Evolutionary conservation across 331 rosid genomes (phyloP), one percentile per base, ranked within the genome.

Genomic region (Malus hybrid): DNA sequence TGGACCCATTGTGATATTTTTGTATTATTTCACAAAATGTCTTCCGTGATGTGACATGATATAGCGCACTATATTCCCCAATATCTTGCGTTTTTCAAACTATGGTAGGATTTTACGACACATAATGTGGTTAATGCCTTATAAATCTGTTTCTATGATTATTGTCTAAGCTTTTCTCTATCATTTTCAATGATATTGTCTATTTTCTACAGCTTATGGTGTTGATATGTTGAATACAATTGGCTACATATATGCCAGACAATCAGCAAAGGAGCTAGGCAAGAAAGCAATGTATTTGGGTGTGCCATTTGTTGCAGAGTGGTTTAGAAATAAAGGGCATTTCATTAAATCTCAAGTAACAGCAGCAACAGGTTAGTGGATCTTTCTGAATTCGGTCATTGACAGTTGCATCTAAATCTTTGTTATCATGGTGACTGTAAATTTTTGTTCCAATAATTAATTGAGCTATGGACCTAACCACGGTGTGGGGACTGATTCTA

Each of bases 291-390:
- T 94, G 66, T 94, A 84, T 86, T 80, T 94, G 85, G 99, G 97
- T 8, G 96, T 94, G 78, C 99, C 99, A 69, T 94, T 94, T 83
- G 65, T 94, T 80, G 99, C 99, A 18, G 99, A 94, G 82, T 94
- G 99, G 99, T 94, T 90, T 84, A 89, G 99, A 84, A 92, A 94
- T 89, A 94, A 94, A 82, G 99, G 99, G 73, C 99, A 94, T 84
- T 90, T 89, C 75, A 90, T 94, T 77, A 94, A 92, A 78, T 94
- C 99, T 78, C 99, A 94, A 81, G 99, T 94, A 75, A 92, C 99
- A 72, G 99, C 99, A n/a, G 99, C 99, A 69, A 94, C 99, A 79
- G 99, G 98, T 93, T 73, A 78, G 83, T 73, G 5, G 10, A 63
- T 76, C 54, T 70, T 81, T 69, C 67, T 68, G 48, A 77, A 34